Conservation (phyloP, 768 basidiomycete species). For the Suillus paluster region DNA sequence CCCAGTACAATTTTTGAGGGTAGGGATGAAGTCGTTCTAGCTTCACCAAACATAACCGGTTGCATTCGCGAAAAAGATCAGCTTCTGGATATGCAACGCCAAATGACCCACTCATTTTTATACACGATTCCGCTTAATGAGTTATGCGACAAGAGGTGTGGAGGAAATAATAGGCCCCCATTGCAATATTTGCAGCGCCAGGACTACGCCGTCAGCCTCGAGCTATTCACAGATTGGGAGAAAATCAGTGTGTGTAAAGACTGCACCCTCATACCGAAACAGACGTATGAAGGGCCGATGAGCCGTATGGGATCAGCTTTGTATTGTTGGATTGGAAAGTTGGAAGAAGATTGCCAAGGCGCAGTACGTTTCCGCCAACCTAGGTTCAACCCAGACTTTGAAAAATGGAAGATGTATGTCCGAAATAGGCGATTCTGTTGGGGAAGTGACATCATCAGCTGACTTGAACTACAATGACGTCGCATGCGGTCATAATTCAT, state of each 20-base stretch:
- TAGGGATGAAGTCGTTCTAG: not conserved
- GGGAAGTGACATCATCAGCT: not conserved
- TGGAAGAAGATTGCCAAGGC: not conserved
- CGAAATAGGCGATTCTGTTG: not conserved
- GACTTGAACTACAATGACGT: constrained; percentile 12
- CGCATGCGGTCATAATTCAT: constrained; percentile 20
- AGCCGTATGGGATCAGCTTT: not conserved
- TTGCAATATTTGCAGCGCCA: not conserved
- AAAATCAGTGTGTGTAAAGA: not conserved
- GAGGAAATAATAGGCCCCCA: too few species aligned
- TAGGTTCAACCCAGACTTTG: too few species aligned
- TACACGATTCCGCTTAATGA: not conserved
- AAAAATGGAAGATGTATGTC: too few species aligned
- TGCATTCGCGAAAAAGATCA: not conserved
- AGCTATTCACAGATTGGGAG: too few species aligned
- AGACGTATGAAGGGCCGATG: not conserved
- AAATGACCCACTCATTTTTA: not conserved
- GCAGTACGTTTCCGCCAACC: not conserved
- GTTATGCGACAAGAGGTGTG: not conserved
- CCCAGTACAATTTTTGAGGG: not conserved
- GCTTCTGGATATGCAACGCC: not conserved
- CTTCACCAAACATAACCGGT: not conserved
- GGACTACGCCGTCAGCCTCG: not conserved
- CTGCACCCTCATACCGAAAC: not conserved
- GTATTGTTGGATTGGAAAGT: constrained; percentile 1